Conservation (phyloP, 352 stramenopile species). For the Phytophthora boehmeriae region DNA sequence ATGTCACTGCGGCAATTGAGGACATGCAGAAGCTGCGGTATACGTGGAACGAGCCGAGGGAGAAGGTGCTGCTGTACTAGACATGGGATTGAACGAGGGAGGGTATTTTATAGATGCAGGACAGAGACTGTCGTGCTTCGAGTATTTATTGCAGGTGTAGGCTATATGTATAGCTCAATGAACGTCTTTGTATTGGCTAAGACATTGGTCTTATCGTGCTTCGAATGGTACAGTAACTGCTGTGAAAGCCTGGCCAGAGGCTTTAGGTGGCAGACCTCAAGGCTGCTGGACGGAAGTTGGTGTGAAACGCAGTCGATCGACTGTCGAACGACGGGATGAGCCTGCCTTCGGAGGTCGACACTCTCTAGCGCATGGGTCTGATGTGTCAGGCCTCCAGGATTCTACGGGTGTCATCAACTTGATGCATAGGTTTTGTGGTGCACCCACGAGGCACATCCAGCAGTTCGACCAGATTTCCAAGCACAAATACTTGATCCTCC, state of each 20-base stretch:
- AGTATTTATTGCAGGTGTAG: conserved; percentile 30
- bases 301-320: not conserved
- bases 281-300: not conserved
- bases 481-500: not conserved
- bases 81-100: not conserved
- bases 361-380: not conserved
- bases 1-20: not conserved
- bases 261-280: no score
- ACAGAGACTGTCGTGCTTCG: conserved; percentile 6
- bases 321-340: not conserved
- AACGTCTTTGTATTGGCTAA: not conserved
- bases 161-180: not conserved
- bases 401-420: not conserved
- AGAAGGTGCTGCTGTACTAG: conserved; percentile 40
- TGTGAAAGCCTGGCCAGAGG: not conserved
- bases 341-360: not conserved
- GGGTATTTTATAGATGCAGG: conserved; percentile 13
- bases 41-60: conserved; percentile 16
- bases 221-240: not conserved
- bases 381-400: not conserved
- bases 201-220: not conserved
- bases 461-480: not conserved
- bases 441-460: not conserved
- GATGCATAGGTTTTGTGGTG: not conserved
- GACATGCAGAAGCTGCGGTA: conserved; percentile 11